These are phyloP conservation scores for Borovskyia barvae DNA, from an alignment of 208 protist species.

Conservation along the genomic window DNA sequence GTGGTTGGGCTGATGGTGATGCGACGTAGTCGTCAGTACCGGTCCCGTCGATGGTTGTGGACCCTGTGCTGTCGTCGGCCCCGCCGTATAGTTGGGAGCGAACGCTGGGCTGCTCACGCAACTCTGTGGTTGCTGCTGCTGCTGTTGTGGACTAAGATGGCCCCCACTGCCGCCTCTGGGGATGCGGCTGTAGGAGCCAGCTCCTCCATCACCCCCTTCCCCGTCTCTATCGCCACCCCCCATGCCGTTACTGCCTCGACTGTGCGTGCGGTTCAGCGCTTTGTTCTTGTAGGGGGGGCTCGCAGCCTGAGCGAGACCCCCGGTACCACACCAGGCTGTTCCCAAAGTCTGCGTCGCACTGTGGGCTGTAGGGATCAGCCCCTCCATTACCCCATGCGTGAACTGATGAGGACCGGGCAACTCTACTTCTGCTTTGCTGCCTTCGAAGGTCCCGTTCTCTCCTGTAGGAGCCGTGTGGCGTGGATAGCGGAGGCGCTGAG, in stretches of 20 bases:
- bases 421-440: too few species aligned
- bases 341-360: too few species aligned
- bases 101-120: background rate
- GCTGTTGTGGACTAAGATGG: constrained; percentile 3
- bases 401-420: too few species aligned
- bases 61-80: background rate
- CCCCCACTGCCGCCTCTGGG: background rate
- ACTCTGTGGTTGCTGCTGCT: constrained; percentile 2
- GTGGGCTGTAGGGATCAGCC: too few species aligned
- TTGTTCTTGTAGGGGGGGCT: background rate
- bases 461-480: too few species aligned
- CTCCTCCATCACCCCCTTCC: background rate
- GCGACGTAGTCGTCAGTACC: background rate
- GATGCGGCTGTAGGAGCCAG: background rate
- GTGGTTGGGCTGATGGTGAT: background rate
- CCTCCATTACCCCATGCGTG: too few species aligned
- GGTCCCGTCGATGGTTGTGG: background rate
- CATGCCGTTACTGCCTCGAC: constrained; percentile 1
- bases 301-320: too few species aligned
- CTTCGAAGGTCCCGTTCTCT: too few species aligned
- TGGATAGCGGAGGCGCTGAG: too few species aligned
- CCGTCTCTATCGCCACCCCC: background rate
- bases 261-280: background rate
- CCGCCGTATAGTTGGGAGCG: background rate
- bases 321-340: too few species aligned